Evolutionary conservation across 192 early-diverging fungal species (phyloP).

Genomic region (Backusella westeae): DNA sequence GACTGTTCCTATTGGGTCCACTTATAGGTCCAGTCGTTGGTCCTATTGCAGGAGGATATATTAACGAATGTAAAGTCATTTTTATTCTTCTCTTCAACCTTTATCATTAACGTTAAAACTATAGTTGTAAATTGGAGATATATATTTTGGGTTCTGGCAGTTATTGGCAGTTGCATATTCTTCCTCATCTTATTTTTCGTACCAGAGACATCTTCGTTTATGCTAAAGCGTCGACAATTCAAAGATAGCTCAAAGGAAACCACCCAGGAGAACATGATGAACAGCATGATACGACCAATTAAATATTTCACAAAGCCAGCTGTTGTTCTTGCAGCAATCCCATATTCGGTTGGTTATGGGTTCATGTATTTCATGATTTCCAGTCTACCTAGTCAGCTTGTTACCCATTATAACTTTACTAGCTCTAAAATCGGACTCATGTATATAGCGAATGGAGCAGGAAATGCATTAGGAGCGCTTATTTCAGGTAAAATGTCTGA

Average conservation of each 20-base stretch:
- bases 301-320: slow-evolving; percentile 20
- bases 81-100: neutral
- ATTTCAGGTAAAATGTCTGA: slow-evolving; percentile 27
- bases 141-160: slow-evolving; percentile 58
- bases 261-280: neutral
- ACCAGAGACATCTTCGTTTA: slow-evolving; percentile 52
- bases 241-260: neutral
- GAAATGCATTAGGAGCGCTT: slow-evolving; percentile 32
- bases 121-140: slow-evolving; percentile 31
- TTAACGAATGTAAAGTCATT: slow-evolving; percentile 28
- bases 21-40: slow-evolving; percentile 40
- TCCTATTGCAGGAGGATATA: slow-evolving; percentile 43
- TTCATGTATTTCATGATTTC: slow-evolving; percentile 40
- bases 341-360: slow-evolving; percentile 27
- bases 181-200: slow-evolving; percentile 51
- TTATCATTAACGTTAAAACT: neutral
- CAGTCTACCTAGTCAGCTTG: slow-evolving; percentile 23
- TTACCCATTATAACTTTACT: slow-evolving; percentile 13
- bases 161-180: slow-evolving; percentile 48
- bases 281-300: slow-evolving; percentile 22
- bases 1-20: slow-evolving; percentile 40
- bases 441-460: slow-evolving; percentile 31
- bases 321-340: slow-evolving; percentile 16
- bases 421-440: slow-evolving; percentile 26
- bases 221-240: neutral